Evolutionary conservation across 805 yeast genomes (phyloP).

Genomic region (Candida awuae): DNA sequence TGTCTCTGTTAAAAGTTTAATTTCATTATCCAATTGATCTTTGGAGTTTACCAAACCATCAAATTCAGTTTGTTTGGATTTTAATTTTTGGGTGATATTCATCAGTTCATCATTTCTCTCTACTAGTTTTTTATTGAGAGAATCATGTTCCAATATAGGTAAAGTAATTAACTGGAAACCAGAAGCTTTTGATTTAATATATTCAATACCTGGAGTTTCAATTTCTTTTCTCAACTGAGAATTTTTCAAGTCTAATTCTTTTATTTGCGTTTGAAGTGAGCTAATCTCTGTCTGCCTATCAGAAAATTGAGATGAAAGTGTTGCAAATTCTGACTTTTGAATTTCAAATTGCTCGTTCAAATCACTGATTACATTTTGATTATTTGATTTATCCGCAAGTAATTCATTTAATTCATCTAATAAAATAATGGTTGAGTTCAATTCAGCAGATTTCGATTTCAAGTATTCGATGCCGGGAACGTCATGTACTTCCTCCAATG

Average conservation of each 20-base stretch:
- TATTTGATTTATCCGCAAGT: conserved; percentile 1
- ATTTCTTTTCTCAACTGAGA: conserved; percentile 4
- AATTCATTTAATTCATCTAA: conserved; percentile 22
- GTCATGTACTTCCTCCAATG: conserved; percentile 8
- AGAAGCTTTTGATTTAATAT: conserved; percentile 25
- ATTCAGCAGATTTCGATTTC: conserved; percentile 1
- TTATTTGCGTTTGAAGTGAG: neutral
- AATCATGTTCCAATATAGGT: conserved; percentile 19
- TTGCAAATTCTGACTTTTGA: neutral
- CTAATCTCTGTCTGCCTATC: neutral
- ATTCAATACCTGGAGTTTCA: conserved; percentile 28
- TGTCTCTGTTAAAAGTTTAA: neutral
- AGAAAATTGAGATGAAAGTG: neutral
- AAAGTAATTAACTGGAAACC: conserved; percentile 23
- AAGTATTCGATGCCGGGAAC: conserved; percentile 12
- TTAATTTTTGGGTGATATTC: neutral
- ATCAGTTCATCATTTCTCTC: conserved; percentile 2
- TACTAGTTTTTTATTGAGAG: conserved; percentile 6
- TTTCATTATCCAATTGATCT: neutral
- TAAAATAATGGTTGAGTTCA: conserved; percentile 12
- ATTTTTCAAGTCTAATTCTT: neutral
- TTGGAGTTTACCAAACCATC: conserved; percentile 4
- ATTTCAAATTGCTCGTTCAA: neutral
- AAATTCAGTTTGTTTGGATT: conserved; percentile 6
- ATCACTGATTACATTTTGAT: neutral